Conservation (phyloP, 2,329 filamentous ascomycete species). For the Ceratocystis lukuohia region DNA sequence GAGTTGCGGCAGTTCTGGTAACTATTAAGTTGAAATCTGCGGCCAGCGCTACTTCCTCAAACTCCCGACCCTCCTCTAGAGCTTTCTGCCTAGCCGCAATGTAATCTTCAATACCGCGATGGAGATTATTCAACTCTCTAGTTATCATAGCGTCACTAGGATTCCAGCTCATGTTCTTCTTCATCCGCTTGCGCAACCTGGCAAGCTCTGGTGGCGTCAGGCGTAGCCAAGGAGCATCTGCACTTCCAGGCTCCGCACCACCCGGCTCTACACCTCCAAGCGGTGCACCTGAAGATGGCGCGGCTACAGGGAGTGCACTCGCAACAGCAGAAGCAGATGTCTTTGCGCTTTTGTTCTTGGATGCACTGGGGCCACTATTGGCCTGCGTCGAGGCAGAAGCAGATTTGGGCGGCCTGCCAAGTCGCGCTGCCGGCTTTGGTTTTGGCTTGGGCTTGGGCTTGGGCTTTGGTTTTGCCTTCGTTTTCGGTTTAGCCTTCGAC, state of each 20-base stretch:
- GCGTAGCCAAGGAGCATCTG: slow-evolving; percentile 51
- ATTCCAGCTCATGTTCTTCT: slow-evolving; percentile 79
- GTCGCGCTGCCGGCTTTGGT: slow-evolving; percentile 14
- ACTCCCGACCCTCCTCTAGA: slow-evolving; percentile 49
- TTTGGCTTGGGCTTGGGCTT: background rate
- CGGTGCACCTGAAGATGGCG: slow-evolving; percentile 37
- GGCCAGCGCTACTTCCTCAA: slow-evolving; percentile 28
- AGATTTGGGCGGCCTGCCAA: slow-evolving; percentile 22
- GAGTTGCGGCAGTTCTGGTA: slow-evolving; percentile 18
- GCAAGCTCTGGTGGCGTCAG: slow-evolving; percentile 52
- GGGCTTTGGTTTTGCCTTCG: too few species aligned
- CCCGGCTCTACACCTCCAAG: slow-evolving; percentile 32
- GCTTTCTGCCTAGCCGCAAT: slow-evolving; percentile 49
- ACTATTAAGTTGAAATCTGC: slow-evolving; percentile 28
- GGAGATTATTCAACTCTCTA: slow-evolving; percentile 57
- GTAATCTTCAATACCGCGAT: slow-evolving; percentile 52
- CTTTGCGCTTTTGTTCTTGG: background rate
- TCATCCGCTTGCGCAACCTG: slow-evolving; percentile 69
- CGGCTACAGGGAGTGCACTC: slow-evolving; percentile 26
- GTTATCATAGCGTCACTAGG: slow-evolving; percentile 79
- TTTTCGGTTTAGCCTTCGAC: too few species aligned
- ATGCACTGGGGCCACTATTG: slow-evolving; percentile 22
- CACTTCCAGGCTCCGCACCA: slow-evolving; percentile 42
- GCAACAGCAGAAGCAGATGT: background rate
- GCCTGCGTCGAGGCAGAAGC: background rate